Conservation (phyloP, 2,329 filamentous ascomycete genomes). For the Shiraia bambusicola region DNA sequence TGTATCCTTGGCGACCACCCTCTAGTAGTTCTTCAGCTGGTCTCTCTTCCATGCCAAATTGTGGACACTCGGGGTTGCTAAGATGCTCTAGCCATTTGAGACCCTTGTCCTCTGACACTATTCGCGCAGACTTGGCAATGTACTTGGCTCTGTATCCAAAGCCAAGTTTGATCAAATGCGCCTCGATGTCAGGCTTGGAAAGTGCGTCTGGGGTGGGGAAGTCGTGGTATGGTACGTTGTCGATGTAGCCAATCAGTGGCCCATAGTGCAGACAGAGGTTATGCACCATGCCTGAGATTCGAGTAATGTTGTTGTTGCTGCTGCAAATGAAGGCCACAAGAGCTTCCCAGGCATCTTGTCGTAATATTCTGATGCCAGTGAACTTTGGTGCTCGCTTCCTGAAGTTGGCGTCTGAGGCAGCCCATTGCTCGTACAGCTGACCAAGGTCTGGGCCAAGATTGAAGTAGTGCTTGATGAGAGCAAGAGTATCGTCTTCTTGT, state of each 20-base stretch:
- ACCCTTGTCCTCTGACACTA: constrained; percentile 67
- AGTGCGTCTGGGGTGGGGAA: constrained; percentile 78
- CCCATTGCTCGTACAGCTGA: constrained; percentile 83
- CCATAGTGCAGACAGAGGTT: constrained; percentile 90
- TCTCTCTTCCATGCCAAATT: constrained; percentile 52
- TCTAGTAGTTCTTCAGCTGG: constrained; percentile 53
- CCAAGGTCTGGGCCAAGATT: constrained; percentile 78
- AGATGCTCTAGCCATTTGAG: constrained; percentile 74
- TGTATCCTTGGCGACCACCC: constrained; percentile 66
- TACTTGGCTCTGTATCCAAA: constrained; percentile 97
- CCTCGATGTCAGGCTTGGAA: constrained; percentile 73
- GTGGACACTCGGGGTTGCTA: constrained; percentile 72
- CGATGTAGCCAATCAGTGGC: constrained; percentile 69
- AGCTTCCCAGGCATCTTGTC: constrained; percentile 95
- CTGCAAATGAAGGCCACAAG: constrained; percentile 95
- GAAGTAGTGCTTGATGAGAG: constrained; percentile 80
- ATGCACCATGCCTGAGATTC: constrained; percentile 95
- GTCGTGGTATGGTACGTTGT: constrained; percentile 75
- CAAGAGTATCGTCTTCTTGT: constrained; percentile 69
- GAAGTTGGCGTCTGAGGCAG: constrained; percentile 81
- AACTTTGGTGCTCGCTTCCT: constrained; percentile 83
- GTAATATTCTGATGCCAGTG: constrained; percentile 85
- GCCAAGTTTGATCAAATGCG: constrained; percentile 75
- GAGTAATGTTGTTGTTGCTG: constrained; percentile 95
- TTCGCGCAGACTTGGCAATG: constrained; percentile 79